Percentiles rank a stretch among this genome's conserved stretches.
phyloP scores from a whole-genome alignment of 179 eudicot genomes.

The Sideroxylon spinosum region DNA sequence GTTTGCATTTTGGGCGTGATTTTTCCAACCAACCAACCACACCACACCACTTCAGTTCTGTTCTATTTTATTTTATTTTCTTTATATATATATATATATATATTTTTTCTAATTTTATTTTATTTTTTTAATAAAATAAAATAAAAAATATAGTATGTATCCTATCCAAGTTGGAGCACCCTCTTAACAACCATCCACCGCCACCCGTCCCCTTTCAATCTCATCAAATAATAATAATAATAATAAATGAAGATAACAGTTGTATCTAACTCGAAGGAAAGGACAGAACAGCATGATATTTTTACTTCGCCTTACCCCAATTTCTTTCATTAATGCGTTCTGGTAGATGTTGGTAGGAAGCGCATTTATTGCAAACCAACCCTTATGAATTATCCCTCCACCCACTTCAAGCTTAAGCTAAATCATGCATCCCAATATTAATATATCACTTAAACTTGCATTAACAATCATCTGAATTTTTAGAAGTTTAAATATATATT shows the following conservation, averaged over 20 bases:
- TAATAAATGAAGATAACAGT: background rate
- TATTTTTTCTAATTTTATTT: too few relatives aligned
- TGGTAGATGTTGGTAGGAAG: conserved; percentile 17
- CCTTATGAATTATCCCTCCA: background rate
- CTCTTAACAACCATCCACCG: background rate
- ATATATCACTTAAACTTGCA: too few relatives aligned
- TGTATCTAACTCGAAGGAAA: too few relatives aligned
- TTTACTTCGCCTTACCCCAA: background rate
- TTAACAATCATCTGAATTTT: too few relatives aligned
- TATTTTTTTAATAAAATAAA: too few relatives aligned
- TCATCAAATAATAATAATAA: conserved; percentile 8
- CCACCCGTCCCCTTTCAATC: background rate
- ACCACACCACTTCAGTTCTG: too few relatives aligned
- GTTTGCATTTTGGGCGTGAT: background rate
- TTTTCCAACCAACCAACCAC: too few relatives aligned
- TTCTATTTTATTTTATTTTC: too few relatives aligned
- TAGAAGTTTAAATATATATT: too few relatives aligned
- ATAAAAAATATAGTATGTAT: too few relatives aligned
- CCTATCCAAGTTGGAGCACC: background rate
- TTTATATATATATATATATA: too few relatives aligned
- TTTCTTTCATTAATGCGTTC: conserved; percentile 10
- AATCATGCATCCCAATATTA: too few relatives aligned
- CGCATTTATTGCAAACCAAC: conserved; percentile 21
- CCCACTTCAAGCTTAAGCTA: background rate
- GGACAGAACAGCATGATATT: background rate